Evolutionary conservation across 768 basidiomycete species (phyloP), one percentile per base, ranked within the genome.

Genomic region (Leucosporidium creatinivorum): DNA sequence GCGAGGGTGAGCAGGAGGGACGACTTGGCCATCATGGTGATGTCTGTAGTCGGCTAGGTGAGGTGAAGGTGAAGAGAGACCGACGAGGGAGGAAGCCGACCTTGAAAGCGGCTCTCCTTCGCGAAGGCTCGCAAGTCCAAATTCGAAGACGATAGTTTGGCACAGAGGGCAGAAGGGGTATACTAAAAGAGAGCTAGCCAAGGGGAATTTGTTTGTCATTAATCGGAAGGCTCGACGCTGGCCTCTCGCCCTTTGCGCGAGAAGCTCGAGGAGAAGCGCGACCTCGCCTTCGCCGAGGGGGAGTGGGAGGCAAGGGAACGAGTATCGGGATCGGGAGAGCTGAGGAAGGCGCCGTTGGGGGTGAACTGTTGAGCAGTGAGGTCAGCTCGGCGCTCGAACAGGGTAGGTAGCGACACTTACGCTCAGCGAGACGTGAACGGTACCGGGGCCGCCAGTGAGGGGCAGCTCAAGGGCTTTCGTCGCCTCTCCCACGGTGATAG

Each of bases 241-340:
- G 31, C 44, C 31, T 33, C 58, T 13, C 58, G 18, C 19, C 33
- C 13, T 8, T 31, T 26, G 15, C n/a, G 25, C 21, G 70, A 71
- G 61, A 71, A 71, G 7, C 63, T 25, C n/a, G 65, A 67, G 7
- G 61, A 44, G 26, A 54, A 30, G 57, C 66, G 31, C 2, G 8
- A 9, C 39, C 39, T 44, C 39, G 39, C 15, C 39, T 44, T 44
- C 8, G 23, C 15, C 4, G 58, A 58, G 33, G 58, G 33, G 23
- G 54, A 33, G 21, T 55, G 58, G 21, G 70, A 71, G 4, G 60
- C 58, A 31, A 68, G 18, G 1, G 67, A 68, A 6, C 67, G 61
- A 4, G 50, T 18, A 52, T 71, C 70, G 47, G 51, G 31, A 1
- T 67, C 69, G 52, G 18, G 54, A 19, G 51, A 50, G 62, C 26